These are phyloP conservation scores for Pichia manshurica DNA, from an alignment of 805 yeast genomes.

Conservation along the genomic window DNA sequence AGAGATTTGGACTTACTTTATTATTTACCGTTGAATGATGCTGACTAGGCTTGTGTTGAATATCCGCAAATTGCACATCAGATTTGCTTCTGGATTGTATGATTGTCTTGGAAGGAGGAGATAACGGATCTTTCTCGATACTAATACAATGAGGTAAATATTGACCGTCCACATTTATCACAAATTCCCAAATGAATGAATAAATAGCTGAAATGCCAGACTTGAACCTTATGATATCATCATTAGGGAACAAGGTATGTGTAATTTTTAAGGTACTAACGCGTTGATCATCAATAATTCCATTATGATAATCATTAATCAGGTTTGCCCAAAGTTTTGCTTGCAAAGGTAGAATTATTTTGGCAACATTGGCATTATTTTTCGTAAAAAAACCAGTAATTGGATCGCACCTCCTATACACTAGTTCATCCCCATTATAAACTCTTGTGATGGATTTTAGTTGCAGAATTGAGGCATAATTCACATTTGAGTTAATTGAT, in stretches of 20 bases:
- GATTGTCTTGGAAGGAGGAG: not conserved
- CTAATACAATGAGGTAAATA: conserved; percentile 25
- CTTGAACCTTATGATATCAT: conserved; percentile 20
- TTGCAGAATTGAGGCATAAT: conserved; percentile 26
- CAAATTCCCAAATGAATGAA: conserved; percentile 31
- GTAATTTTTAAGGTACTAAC: conserved; percentile 24
- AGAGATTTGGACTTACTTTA: not conserved
- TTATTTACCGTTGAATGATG: not conserved
- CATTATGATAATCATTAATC: conserved; percentile 29
- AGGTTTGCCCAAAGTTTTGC: conserved; percentile 30
- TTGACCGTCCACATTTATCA: conserved; percentile 15
- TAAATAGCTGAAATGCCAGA: conserved; percentile 20
- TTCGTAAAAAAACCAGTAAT: conserved; percentile 25
- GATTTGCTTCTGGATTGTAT: not conserved
- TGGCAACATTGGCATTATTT: conserved; percentile 16
- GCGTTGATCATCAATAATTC: conserved; percentile 20
- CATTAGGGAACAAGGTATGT: conserved; percentile 28
- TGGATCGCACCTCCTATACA: conserved; percentile 27
- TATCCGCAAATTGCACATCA: not conserved
- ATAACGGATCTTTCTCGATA: conserved; percentile 10
- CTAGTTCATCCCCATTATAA: conserved; percentile 20
- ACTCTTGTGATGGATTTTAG: conserved; percentile 25
- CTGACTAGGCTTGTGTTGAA: not conserved
- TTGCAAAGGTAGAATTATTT: conserved; percentile 28
- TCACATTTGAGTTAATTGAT: not conserved